A percentile compares a stretch with the other conserved stretches of the same genome.
phyloP scores from a whole-genome alignment of 352 stramenopile genomes.

The Phytophthora cactorum region DNA sequence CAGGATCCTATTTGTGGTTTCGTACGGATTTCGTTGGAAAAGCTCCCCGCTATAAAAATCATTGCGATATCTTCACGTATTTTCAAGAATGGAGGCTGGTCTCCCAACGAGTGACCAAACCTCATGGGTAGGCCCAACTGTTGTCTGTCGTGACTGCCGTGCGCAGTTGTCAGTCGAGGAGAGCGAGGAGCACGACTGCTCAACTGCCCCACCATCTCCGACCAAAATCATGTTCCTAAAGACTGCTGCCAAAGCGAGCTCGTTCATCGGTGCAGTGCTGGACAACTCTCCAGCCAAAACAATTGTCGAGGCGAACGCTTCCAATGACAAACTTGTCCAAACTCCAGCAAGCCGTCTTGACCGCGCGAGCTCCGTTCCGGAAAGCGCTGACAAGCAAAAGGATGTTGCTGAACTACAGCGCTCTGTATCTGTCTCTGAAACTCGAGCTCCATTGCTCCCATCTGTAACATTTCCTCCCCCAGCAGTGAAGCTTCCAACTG shows the following conservation, averaged over 20 bases:
- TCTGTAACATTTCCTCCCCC: slow-evolving; percentile 8
- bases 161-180: slow-evolving; percentile 57
- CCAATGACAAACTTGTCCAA: slow-evolving; percentile 6
- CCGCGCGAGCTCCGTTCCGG: slow-evolving; percentile 8
- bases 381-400: background rate
- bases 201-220: slow-evolving; percentile 12
- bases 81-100: slow-evolving; percentile 54
- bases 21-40: background rate
- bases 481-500: background rate
- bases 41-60: background rate
- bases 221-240: slow-evolving; percentile 33
- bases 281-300: slow-evolving; percentile 25
- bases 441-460: slow-evolving; percentile 10
- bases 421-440: slow-evolving; percentile 30
- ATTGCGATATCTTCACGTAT: too few relatives aligned
- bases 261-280: slow-evolving; percentile 50
- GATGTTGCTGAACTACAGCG: background rate
- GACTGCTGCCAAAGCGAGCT: slow-evolving; percentile 35
- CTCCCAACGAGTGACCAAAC: slow-evolving; percentile 55
- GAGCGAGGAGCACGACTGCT: slow-evolving; percentile 74
- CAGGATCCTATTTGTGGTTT: slow-evolving; percentile 16
- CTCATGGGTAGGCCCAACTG: slow-evolving; percentile 24
- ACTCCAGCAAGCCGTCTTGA: background rate
- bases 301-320: background rate
- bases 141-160: slow-evolving; percentile 65